Conservation (phyloP, 345 rosid species). For the Streptanthus diversifolius region DNA sequence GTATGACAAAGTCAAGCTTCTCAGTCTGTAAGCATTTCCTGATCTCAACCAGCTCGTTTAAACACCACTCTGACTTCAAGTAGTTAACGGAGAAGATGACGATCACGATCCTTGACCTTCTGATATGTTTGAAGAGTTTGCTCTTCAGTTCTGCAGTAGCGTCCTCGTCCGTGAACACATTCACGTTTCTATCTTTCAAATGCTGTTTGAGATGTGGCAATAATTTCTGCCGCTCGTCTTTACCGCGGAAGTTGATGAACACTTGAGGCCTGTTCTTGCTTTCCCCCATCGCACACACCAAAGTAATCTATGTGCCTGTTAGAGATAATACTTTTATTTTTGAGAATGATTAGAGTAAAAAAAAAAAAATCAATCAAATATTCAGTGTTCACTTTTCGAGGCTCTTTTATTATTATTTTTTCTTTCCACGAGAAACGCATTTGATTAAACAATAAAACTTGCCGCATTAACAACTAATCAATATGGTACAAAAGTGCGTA, state of each 20-base stretch:
- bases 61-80: conserved; percentile 7
- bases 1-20: background rate
- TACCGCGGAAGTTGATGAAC: conserved; percentile 16
- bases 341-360: no score
- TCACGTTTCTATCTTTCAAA: conserved; percentile 5
- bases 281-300: conserved; percentile 3
- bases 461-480: no score
- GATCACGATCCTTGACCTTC: background rate
- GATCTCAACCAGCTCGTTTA: conserved; percentile 7
- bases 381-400: no score
- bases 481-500: no score
- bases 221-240: background rate
- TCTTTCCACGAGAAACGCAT: no score
- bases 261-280: background rate
- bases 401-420: no score
- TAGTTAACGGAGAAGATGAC: conserved; percentile 15
- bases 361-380: no score
- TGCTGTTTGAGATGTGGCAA: background rate
- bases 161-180: conserved; percentile 21
- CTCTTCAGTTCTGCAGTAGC: background rate
- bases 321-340: no score
- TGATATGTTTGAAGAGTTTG: background rate
- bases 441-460: no score
- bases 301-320: no score
- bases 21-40: background rate